Base-by-base conservation (phyloP, 441 rosid genomes). In the Pelargonium cotyledonis region DNA sequence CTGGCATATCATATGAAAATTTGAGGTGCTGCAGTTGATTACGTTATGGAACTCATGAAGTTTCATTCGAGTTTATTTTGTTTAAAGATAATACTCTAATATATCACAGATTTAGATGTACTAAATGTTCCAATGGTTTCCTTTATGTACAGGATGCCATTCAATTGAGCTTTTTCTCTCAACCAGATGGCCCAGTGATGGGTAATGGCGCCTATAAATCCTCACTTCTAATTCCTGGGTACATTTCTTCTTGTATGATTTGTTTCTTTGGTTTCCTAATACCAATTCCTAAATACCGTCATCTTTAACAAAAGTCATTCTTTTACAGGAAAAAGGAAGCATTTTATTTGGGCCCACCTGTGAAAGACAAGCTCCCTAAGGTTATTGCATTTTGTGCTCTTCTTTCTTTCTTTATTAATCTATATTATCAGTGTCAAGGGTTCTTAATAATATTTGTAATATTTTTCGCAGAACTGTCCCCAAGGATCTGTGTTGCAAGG, bases 171-270 rank as follows among this genome's bases (percentile, higher is more conserved):
- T 90, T 92, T 75, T 91, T 84, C 86, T 83, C 96, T 69, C 85
- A 89, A 86, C 98, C 99, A 71, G 99, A 95, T 82, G 98, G 99
- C 53, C 87, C 97, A 31, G 76, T 92, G 74, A 88, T 83, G 83
- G 96, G 97, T 76, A 90, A 89, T 82, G 97, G 99, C 75, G 70
- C 89, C 72, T 95, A 80, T 77, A 85, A 90, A 68, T 84, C 97
- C 70, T 86, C 98, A 66, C 65, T 80, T 77, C 77, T 95, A 78
- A 80, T 86, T 82, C 99, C 95, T 66, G 97, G 99, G 99, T 92
- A 89, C 67, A 79, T 68, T 70, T 74, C 55, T 43, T 38, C 63
- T 2, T 72, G 23, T 72, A 65, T 61, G 41, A 58, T 64, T 70
- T 72, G 51, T 38, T 71, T 75, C 69, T 58, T 16, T 72, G 66